Conservation (phyloP, 2,329 filamentous ascomycete species). For the Aulographum hederae region DNA sequence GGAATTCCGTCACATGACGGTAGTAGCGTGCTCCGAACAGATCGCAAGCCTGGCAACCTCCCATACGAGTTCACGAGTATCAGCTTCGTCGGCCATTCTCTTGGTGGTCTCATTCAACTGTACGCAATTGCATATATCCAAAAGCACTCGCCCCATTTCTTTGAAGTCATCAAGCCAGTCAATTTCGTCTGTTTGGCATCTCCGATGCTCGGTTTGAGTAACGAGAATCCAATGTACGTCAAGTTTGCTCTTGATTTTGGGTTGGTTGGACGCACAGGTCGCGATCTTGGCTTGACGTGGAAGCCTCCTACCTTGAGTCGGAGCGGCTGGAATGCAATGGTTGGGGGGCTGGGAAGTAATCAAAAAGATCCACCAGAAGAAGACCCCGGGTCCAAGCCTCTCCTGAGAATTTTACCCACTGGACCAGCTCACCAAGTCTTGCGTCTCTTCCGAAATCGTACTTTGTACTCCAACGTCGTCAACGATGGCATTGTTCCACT, state of each 20-base stretch:
- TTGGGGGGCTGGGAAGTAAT: constrained; percentile 55
- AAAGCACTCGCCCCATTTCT: constrained; percentile 85
- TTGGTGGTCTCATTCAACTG: constrained; percentile 77
- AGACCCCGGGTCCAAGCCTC: constrained; percentile 72
- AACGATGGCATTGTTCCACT: constrained; percentile 95
- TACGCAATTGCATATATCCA: constrained; percentile 95
- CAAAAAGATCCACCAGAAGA: constrained; percentile 32
- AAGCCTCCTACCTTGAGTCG: constrained; percentile 68
- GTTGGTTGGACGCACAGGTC: constrained; percentile 84
- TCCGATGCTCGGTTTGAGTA: constrained; percentile 79
- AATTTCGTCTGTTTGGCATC: constrained; percentile 84
- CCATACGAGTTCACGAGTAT: constrained; percentile 83
- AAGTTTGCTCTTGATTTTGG: constrained; percentile 95
- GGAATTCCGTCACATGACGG: constrained; percentile 37
- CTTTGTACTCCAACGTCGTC: constrained; percentile 90
- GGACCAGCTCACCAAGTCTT: constrained; percentile 79
- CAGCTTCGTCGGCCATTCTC: constrained; percentile 82
- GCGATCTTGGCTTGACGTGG: constrained; percentile 91
- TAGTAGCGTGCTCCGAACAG: constrained; percentile 36
- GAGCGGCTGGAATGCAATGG: constrained; percentile 76
- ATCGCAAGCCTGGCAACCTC: constrained; percentile 27
- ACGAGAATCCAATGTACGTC: constrained; percentile 94
- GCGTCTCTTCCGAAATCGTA: constrained; percentile 75
- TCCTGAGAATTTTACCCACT: constrained; percentile 75
- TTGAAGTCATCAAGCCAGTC: constrained; percentile 65